A percentile compares a stretch with the other conserved stretches of the same genome.
Conservation (phyloP, 2,329 filamentous ascomycete genomes). For the Fusarium paranaense region DNA sequence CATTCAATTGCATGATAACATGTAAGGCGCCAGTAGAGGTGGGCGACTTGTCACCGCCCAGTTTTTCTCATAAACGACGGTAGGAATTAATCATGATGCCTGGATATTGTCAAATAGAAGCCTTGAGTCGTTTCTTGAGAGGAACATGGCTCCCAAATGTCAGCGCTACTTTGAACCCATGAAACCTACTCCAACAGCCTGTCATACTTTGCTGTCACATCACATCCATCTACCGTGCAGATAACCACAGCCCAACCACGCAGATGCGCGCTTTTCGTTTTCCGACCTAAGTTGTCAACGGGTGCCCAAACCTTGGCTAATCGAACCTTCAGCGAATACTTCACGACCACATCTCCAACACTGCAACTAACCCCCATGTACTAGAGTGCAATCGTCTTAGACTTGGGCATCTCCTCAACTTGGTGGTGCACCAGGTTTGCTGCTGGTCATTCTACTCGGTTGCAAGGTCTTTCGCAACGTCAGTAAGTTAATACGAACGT, state of each 20-base stretch:
- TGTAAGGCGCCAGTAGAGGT: background rate
- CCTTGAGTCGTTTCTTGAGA: background rate
- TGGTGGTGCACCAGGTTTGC: background rate
- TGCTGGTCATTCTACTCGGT: background rate
- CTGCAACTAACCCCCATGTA: background rate
- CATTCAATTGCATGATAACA: constrained; percentile 4
- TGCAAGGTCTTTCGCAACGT: background rate
- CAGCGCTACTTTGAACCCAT: background rate
- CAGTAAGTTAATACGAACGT: background rate
- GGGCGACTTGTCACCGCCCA: background rate
- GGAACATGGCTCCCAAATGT: background rate
- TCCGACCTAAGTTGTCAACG: background rate
- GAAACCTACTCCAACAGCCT: background rate
- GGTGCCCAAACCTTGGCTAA: background rate
- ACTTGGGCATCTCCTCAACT: background rate
- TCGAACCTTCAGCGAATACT: background rate
- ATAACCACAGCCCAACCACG: background rate
- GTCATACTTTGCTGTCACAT: background rate
- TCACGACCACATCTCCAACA: background rate
- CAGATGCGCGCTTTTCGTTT: background rate
- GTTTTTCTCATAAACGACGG: background rate
- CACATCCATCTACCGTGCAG: background rate
- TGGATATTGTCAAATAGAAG: background rate
- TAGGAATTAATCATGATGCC: background rate
- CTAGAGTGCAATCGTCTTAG: background rate